Base-by-base conservation (phyloP, 495 filamentous ascomycete species). In the Penicillium atrosanguineum region DNA sequence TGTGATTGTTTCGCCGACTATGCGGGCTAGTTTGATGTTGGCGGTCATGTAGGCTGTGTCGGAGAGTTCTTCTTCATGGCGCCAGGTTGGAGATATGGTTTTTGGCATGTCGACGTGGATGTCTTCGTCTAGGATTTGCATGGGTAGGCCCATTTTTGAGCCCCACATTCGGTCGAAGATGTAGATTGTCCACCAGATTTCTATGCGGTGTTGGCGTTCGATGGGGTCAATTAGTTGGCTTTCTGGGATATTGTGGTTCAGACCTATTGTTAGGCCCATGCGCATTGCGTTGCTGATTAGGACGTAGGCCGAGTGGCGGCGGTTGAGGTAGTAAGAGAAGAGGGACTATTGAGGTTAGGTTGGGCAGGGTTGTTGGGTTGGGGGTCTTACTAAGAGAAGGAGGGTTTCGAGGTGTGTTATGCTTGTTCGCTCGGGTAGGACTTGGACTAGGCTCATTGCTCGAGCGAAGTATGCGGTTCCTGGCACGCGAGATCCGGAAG, bases 161-260 rank as follows among this genome's bases (percentile, higher is more conserved):
- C 69, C 70, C 73, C 72, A 76, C 70, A 75, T 74, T 28, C 73
- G 69, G 47, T 78, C 73, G 48, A 78, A 76, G 29, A 74, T 74
- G 55, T 78, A 78, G 41, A 76, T 72, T 19, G 73, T 75, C 73
- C 73, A 76, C 73, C 73, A 76, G 23, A 76, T 70, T 36, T 71
- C 60, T 25, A 76, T 64, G 8, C 74, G 73, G 42, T 78, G 74
- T 47, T 78, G 70, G 15, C 73, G 67, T 46, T 74, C 71, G 0
- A 72, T 67, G 0, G 72, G 68, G 43, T 75, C 73, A 28, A 75
- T 75, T 20, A 72, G 62, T 51, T 78, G 74, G n/a, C 70, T 69
- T 49, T 76, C 72, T 20, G 73, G 69, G 40, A 78, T 72, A 38
- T 76, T 76, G 50, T 76, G 73, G 51, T 78, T 76, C 18, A 78